phyloP scores from a whole-genome alignment of 495 filamentous ascomycete species.

The Jackrogersella minutella region DNA sequence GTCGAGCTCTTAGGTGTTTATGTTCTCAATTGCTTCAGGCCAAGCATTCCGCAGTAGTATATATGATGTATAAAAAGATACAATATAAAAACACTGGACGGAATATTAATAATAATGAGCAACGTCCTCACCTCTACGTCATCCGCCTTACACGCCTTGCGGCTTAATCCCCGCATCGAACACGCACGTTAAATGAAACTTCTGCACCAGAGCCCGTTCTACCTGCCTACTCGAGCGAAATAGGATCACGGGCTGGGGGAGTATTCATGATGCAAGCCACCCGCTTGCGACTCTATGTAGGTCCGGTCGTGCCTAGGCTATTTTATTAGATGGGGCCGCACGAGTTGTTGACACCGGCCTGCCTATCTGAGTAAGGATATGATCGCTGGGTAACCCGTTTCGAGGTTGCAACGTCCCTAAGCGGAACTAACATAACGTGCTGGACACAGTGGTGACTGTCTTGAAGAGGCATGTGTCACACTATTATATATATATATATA shows the following conservation, averaged over 20 bases:
- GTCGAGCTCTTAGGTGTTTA: no score
- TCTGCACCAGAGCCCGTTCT: background rate
- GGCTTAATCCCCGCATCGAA: conserved; percentile 34
- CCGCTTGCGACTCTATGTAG: conserved; percentile 12
- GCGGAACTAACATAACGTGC: background rate
- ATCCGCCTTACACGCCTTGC: conserved; percentile 28
- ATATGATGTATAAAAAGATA: no score
- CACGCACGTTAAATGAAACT: conserved; percentile 31
- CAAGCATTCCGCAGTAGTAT: no score
- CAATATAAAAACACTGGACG: no score
- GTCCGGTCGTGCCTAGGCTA: conserved; percentile 14
- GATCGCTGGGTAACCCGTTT: conserved; percentile 7
- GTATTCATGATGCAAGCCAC: conserved; percentile 33
- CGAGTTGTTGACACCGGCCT: conserved; percentile 12
- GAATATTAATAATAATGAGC: no score
- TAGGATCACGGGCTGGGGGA: background rate
- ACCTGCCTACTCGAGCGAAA: conserved; percentile 20
- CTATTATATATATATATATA: no score
- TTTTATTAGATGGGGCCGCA: background rate
- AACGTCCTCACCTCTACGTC: conserved; percentile 23
- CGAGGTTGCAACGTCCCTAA: conserved; percentile 1
- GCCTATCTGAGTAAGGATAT: conserved; percentile 36
- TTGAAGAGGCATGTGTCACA: conserved; percentile 2
- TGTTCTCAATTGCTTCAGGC: no score
- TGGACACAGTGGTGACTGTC: background rate